Conservation (phyloP, 352 stramenopile species). For the Phytopythium cucurbitacearum region DNA sequence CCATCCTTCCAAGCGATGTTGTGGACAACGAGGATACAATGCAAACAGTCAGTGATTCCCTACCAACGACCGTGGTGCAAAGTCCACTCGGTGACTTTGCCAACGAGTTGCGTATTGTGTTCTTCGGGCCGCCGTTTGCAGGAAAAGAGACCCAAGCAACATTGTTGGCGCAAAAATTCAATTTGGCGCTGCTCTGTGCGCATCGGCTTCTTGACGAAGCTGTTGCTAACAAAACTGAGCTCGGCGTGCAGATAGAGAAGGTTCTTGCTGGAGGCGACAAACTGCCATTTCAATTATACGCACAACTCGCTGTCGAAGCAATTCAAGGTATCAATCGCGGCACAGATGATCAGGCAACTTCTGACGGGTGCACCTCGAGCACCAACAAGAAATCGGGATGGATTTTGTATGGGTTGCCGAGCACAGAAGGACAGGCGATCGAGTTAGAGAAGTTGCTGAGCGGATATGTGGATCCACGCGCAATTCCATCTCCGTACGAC, state of each 20-base stretch:
- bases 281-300: slow-evolving; percentile 51
- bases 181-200: slow-evolving; percentile 47
- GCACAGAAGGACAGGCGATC: slow-evolving; percentile 32
- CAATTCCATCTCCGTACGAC: slow-evolving; percentile 42
- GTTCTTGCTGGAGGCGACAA: slow-evolving; percentile 31
- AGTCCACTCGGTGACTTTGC: background rate
- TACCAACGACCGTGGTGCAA: too few relatives aligned
- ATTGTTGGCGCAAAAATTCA: slow-evolving; percentile 42
- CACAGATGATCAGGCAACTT: background rate
- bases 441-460: slow-evolving; percentile 56
- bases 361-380: background rate
- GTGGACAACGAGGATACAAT: too few relatives aligned
- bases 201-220: slow-evolving; percentile 33
- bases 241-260: slow-evolving; percentile 21
- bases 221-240: slow-evolving; percentile 19
- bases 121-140: slow-evolving; percentile 58
- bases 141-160: slow-evolving; percentile 54
- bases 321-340: slow-evolving; percentile 16
- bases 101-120: slow-evolving; percentile 37
- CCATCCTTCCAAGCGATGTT: background rate
- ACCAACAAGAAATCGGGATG: slow-evolving; percentile 28
- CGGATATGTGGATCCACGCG: slow-evolving; percentile 38
- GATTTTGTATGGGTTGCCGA: slow-evolving; percentile 62
- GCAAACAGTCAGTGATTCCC: background rate
- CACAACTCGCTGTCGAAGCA: slow-evolving; percentile 38